Conservation (phyloP, 495 filamentous ascomycete genomes). For the Hypoxylon cercidicola region DNA sequence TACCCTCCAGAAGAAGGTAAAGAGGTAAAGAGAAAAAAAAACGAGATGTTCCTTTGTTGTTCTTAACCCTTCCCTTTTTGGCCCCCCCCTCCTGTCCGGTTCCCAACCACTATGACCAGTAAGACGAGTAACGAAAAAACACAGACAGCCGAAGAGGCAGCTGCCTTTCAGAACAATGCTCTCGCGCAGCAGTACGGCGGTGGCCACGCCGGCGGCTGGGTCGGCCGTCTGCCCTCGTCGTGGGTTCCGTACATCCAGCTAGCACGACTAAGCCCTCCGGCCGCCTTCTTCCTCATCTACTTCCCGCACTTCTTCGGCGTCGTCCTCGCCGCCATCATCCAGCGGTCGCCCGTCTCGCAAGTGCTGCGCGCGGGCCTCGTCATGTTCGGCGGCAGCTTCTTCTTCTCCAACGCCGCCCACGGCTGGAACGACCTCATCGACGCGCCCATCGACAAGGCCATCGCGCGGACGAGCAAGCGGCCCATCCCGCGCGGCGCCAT, state of each 20-base stretch:
- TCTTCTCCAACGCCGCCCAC: slow-evolving; percentile 54
- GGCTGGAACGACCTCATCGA: slow-evolving; percentile 59
- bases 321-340: slow-evolving; percentile 48
- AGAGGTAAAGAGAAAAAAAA: not conserved
- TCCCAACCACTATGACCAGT: slow-evolving; percentile 12
- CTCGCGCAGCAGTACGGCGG: slow-evolving; percentile 47
- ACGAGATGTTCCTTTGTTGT: slow-evolving; percentile 10
- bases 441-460: slow-evolving; percentile 49
- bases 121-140: slow-evolving; percentile 34
- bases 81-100: not conserved
- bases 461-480: slow-evolving; percentile 49
- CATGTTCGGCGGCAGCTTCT: slow-evolving; percentile 53
- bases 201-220: slow-evolving; percentile 45
- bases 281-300: slow-evolving; percentile 51
- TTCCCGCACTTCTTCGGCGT: slow-evolving; percentile 54
- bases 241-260: slow-evolving; percentile 54
- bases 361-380: slow-evolving; percentile 34
- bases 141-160: slow-evolving; percentile 20
- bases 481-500: slow-evolving; percentile 55
- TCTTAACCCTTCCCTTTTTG: not conserved
- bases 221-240: slow-evolving; percentile 40
- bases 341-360: slow-evolving; percentile 25
- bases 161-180: slow-evolving; percentile 31
- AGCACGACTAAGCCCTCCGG: slow-evolving; percentile 49
- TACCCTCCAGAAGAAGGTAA: slow-evolving; percentile 6